Conservation (phyloP, 2,329 filamentous ascomycete species). For the Sphaerulina vaccinii region DNA sequence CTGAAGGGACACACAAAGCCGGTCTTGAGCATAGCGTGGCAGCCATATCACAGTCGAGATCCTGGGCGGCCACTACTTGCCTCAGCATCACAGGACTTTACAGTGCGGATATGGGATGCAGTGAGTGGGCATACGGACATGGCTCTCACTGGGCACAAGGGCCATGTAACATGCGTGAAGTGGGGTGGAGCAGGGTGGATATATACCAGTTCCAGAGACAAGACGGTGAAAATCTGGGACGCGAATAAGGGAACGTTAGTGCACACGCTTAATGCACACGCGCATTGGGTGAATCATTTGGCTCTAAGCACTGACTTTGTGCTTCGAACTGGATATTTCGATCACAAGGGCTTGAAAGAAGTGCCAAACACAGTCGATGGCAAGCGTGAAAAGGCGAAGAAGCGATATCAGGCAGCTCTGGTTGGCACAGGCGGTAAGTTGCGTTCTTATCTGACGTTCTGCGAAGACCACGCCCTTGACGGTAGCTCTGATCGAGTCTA, state of each 20-base stretch:
- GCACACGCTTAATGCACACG: conserved; percentile 77
- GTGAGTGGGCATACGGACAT: conserved; percentile 76
- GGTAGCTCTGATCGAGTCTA: neutral
- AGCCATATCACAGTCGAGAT: conserved; percentile 83
- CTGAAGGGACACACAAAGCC: conserved; percentile 87
- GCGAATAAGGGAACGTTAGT: conserved; percentile 73
- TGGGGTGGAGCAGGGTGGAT: conserved; percentile 90
- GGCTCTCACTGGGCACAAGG: conserved; percentile 84
- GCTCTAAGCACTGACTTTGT: conserved; percentile 91
- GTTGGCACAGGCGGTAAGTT: conserved; percentile 40
- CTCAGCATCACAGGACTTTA: conserved; percentile 85
- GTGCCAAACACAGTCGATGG: conserved; percentile 68
- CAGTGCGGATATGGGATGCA: conserved; percentile 82
- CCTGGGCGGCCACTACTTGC: conserved; percentile 74
- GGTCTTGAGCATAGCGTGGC: conserved; percentile 86
- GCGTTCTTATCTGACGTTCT: neutral
- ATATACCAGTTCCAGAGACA: conserved; percentile 85
- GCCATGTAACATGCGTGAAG: conserved; percentile 81
- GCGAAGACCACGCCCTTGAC: neutral
- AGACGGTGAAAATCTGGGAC: conserved; percentile 89
- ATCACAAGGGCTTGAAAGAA: conserved; percentile 68
- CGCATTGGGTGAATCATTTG: conserved; percentile 94
- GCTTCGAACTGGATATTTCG: conserved; percentile 79
- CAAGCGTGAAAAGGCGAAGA: conserved; percentile 71
- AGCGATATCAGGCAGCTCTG: conserved; percentile 82